phyloP scores from a whole-genome alignment of 1,139 yeast species.

The Geotrichum candidum region DNA sequence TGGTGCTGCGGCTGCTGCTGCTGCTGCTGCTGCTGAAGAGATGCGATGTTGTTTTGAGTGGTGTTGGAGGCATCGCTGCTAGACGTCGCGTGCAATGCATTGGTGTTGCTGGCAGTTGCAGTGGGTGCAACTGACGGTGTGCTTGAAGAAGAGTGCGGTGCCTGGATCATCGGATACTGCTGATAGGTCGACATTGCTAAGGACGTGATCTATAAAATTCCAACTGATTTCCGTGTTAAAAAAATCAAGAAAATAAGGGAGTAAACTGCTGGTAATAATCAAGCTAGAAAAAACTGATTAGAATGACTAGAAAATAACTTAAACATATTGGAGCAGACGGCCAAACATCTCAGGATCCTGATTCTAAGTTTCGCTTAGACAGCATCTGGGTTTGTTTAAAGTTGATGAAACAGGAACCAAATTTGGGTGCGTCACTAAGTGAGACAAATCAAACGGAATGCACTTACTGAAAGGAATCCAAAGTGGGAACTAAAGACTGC shows the following conservation, averaged over 20 bases:
- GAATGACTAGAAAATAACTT: background rate
- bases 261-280: background rate
- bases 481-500: background rate
- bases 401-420: background rate
- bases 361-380: background rate
- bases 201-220: background rate
- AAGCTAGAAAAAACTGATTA: background rate
- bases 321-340: background rate
- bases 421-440: background rate
- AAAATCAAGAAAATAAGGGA: background rate
- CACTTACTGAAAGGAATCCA: background rate
- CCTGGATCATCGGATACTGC: background rate
- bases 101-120: background rate
- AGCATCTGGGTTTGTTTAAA: background rate
- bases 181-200: background rate
- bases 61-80: background rate
- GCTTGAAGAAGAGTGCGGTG: constrained; percentile 1
- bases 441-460: background rate
- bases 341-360: background rate
- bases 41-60: background rate
- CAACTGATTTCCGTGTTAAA: background rate
- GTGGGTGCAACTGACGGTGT: background rate
- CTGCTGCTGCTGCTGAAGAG: constrained; percentile 11
- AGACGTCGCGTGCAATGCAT: background rate
- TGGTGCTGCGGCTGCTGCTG: constrained; percentile 3